These are phyloP conservation scores for Fraxinus greggii DNA, from an alignment of 305 asterid genomes.

Conservation along the genomic window DNA sequence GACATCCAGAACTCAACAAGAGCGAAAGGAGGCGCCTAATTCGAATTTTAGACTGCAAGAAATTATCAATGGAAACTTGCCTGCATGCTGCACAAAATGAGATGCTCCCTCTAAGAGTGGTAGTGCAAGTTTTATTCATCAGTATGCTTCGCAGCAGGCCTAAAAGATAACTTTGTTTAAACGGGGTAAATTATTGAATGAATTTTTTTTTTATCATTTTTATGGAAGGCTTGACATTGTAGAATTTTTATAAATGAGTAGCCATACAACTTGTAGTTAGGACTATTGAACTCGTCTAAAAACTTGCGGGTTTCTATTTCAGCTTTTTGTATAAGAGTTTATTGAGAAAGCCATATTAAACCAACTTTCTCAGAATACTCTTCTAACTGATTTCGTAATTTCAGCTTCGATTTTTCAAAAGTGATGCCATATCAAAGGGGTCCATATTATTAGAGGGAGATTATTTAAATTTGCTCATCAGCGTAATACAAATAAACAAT, in stretches of 20 bases:
- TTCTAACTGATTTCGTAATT: not conserved
- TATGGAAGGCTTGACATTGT: not conserved
- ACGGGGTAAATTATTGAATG: not conserved
- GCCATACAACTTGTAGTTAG: not conserved
- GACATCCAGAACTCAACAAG: constrained; percentile 42
- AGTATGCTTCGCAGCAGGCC: constrained; percentile 40
- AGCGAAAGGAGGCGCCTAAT: constrained; percentile 44
- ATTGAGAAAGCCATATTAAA: not conserved
- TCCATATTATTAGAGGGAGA: not conserved
- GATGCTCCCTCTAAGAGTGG: constrained; percentile 46
- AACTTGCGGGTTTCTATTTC: not conserved
- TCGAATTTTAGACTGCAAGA: constrained; percentile 45
- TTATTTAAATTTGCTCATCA: no score
- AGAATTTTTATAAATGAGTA: not conserved
- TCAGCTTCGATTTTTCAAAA: not conserved
- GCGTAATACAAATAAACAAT: not conserved
- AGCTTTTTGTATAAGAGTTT: no score
- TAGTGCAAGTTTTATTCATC: constrained; percentile 50
- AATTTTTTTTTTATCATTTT: not conserved
- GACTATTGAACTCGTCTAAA: not conserved
- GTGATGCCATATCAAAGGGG: no score
- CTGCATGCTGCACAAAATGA: constrained; percentile 59
- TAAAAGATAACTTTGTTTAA: constrained; percentile 7
- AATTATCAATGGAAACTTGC: constrained; percentile 46
- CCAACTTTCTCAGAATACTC: not conserved